These are phyloP conservation scores for Magnolia officinalis DNA, from an alignment of 164 flowering plant species.

Conservation along the genomic window DNA sequence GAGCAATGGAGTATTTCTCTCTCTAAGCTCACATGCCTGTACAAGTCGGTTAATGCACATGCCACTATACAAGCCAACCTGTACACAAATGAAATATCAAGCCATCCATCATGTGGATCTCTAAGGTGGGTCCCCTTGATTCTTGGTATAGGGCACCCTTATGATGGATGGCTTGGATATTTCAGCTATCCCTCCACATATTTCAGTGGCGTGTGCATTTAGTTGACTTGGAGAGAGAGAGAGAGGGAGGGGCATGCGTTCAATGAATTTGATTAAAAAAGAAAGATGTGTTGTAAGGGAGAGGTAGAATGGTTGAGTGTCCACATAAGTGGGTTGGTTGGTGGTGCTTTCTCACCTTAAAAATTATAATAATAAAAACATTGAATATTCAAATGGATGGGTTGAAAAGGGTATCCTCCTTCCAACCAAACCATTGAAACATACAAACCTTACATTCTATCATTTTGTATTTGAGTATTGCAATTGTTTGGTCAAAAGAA, in stretches of 20 bases:
- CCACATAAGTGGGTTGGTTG: not conserved
- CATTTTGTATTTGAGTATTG: not conserved
- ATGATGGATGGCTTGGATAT: too few relatives aligned
- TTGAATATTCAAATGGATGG: not conserved
- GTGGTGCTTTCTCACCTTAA: not conserved
- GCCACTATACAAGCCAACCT: too few relatives aligned
- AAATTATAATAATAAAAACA: not conserved
- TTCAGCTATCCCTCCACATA: too few relatives aligned
- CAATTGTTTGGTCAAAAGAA: not conserved
- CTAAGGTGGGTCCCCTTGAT: too few relatives aligned
- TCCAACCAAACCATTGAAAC: not conserved
- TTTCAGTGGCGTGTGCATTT: too few relatives aligned
- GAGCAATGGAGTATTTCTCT: too few relatives aligned
- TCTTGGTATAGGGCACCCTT: too few relatives aligned
- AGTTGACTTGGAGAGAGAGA: not conserved
- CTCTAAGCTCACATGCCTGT: too few relatives aligned
- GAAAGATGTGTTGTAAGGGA: too few relatives aligned
- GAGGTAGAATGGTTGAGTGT: not conserved
- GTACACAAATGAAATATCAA: too few relatives aligned
- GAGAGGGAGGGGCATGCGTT: not conserved
- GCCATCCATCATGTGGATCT: too few relatives aligned
- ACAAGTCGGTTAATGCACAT: too few relatives aligned
- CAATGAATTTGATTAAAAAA: not conserved
- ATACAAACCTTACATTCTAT: not conserved
- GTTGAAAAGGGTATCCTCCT: not conserved